Evolutionary conservation across 352 stramenopile genomes (phyloP).

Genomic region (Phytophthora crassamura): DNA sequence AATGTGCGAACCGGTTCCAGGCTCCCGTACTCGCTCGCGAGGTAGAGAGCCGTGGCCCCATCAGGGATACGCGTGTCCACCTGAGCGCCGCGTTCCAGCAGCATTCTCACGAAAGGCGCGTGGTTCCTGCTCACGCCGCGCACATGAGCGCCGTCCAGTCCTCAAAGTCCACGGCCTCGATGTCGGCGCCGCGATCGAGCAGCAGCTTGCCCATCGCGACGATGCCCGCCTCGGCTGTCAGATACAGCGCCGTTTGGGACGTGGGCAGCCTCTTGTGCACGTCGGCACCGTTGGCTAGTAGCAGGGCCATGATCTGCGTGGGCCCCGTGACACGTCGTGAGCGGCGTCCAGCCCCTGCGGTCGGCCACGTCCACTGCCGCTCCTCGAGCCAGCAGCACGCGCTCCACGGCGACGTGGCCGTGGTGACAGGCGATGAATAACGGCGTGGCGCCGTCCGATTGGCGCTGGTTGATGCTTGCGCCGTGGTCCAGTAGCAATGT

Average conservation of each 20-base stretch:
- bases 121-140: neutral
- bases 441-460: neutral
- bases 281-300: slow-evolving; percentile 10
- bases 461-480: neutral
- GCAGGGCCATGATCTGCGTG: slow-evolving; percentile 2
- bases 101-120: too few relatives aligned
- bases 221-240: slow-evolving; percentile 8
- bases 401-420: neutral
- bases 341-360: slow-evolving; percentile 2
- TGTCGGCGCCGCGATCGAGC: neutral
- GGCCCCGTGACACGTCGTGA: slow-evolving; percentile 12
- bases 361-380: slow-evolving; percentile 6
- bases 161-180: slow-evolving; percentile 11
- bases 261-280: slow-evolving; percentile 5
- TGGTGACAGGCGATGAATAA: slow-evolving; percentile 6
- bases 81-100: too few relatives aligned
- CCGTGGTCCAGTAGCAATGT: slow-evolving; percentile 3
- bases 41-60: too few relatives aligned
- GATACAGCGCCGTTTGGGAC: slow-evolving; percentile 8
- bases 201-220: neutral
- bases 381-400: slow-evolving; percentile 7
- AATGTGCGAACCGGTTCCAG: too few relatives aligned
- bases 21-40: too few relatives aligned
- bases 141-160: slow-evolving; percentile 6
- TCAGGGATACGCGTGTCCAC: too few relatives aligned